Conservation (phyloP, 352 stramenopile species). For the Phytopythium ostracodes region DNA sequence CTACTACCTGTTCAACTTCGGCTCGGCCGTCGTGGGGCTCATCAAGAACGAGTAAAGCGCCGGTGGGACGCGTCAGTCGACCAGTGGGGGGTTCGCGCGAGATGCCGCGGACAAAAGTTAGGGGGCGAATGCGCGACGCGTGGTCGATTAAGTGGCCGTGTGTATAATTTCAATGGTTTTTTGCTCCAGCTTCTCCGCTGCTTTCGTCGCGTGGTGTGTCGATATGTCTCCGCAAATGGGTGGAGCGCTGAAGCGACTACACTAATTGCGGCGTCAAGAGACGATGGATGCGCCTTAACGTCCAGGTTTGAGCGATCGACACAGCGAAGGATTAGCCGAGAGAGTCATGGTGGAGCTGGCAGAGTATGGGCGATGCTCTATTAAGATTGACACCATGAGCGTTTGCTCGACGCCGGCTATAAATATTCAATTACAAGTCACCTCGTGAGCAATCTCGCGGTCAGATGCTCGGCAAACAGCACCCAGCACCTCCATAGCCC, state of each 20-base stretch:
- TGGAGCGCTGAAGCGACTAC: too few relatives aligned
- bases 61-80: neutral
- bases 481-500: neutral
- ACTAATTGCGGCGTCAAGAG: too few relatives aligned
- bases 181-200: neutral
- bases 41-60: conserved; percentile 19
- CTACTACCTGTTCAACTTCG: conserved; percentile 79
- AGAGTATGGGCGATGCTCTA: too few relatives aligned
- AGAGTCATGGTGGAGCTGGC: too few relatives aligned
- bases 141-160: neutral
- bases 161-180: neutral
- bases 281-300: too few relatives aligned
- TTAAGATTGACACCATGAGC: too few relatives aligned
- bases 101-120: neutral
- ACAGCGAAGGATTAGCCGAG: too few relatives aligned
- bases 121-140: neutral
- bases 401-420: neutral
- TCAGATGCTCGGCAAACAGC: too few relatives aligned
- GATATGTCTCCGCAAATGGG: neutral
- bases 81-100: too few relatives aligned
- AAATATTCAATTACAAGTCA: neutral
- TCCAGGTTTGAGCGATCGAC: too few relatives aligned
- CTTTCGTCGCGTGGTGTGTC: too few relatives aligned
- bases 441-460: too few relatives aligned
- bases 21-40: conserved; percentile 37